Conservation (phyloP, 2,329 filamentous ascomycete species). For the Nannizziopsis barbatae region DNA sequence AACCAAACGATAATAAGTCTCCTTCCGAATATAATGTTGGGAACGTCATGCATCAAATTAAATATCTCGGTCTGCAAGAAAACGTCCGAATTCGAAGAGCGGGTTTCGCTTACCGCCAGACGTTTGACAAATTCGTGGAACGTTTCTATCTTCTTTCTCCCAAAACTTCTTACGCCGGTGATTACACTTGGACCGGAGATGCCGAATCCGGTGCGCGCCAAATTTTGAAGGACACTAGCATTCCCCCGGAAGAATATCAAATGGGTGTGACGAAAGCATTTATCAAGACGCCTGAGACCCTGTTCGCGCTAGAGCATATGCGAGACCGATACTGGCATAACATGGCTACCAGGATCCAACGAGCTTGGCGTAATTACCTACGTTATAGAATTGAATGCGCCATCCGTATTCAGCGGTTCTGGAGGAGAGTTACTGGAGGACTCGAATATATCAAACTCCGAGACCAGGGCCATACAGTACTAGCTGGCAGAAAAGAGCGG, state of each 20-base stretch:
- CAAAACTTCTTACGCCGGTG: constrained; percentile 88
- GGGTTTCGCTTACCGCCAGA: constrained; percentile 92
- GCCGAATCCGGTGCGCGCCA: constrained; percentile 77
- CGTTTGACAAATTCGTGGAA: constrained; percentile 96
- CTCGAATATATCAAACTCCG: constrained; percentile 79
- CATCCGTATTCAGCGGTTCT: constrained; percentile 87
- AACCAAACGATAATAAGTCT: constrained; percentile 98
- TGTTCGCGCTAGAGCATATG: constrained; percentile 96
- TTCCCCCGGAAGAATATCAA: constrained; percentile 90
- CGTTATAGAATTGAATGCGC: constrained; percentile 87
- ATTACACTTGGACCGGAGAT: constrained; percentile 91
- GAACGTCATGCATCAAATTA: constrained; percentile 96
- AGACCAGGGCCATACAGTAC: constrained; percentile 72
- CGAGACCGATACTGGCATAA: constrained; percentile 98
- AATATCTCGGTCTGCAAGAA: constrained; percentile 97
- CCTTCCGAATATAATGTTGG: constrained; percentile 80
- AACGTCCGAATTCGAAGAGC: constrained; percentile 95
- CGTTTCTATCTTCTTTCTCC: constrained; percentile 92
- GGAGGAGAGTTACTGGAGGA: constrained; percentile 84
- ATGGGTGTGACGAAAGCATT: constrained; percentile 96
- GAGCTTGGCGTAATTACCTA: constrained; percentile 93
- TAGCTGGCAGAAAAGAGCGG: constrained; percentile 80
- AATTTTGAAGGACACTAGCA: constrained; percentile 92
- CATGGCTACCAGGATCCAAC: constrained; percentile 95
- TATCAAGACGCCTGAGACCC: constrained; percentile 92